Conservation (phyloP, 1,284 basidiomycete species). For the Cystobasidium sp. region DNA sequence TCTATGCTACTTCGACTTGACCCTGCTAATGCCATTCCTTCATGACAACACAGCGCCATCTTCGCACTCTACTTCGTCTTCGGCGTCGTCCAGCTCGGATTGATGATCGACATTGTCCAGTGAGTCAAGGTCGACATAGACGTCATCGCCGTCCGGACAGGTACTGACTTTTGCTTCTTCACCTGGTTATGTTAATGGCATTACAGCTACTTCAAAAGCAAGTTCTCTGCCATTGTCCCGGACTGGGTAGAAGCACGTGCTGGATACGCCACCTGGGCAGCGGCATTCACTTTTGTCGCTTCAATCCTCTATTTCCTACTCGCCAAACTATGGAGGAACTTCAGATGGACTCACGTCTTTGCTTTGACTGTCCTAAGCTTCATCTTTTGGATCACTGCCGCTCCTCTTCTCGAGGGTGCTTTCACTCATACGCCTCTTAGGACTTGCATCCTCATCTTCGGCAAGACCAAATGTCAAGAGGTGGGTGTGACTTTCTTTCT, state of each 20-base stretch:
- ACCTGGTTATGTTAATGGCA: not conserved
- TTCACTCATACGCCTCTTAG: slow-evolving; percentile 2
- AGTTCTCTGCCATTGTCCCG: not conserved
- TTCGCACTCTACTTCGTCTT: slow-evolving; percentile 13
- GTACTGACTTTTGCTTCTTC: not conserved
- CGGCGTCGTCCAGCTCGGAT: slow-evolving; percentile 13
- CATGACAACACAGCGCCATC: slow-evolving; percentile 8
- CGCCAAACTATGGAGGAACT: not conserved
- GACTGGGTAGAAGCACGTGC: slow-evolving; percentile 12
- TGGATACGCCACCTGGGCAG: slow-evolving; percentile 2
- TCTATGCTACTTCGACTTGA: not conserved
- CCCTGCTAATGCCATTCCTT: not conserved
- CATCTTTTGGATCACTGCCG: slow-evolving; percentile 33
- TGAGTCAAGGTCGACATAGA: not conserved
- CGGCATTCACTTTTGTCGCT: not conserved
- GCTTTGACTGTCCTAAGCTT: slow-evolving; percentile 21
- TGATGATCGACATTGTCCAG: slow-evolving; percentile 6
- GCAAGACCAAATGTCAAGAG: slow-evolving; percentile 12
- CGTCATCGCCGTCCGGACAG: not conserved
- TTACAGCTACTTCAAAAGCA: slow-evolving; percentile 9
- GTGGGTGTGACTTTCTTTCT: not conserved
- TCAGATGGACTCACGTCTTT: slow-evolving; percentile 5
- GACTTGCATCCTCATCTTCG: not conserved
- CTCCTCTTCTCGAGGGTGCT: slow-evolving; percentile 7
- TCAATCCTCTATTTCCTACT: not conserved